Percentiles rank a stretch among this genome's conserved stretches.
phyloP scores from a whole-genome alignment of 2,329 filamentous ascomycete genomes.

The Pseudocercospora vitis region DNA sequence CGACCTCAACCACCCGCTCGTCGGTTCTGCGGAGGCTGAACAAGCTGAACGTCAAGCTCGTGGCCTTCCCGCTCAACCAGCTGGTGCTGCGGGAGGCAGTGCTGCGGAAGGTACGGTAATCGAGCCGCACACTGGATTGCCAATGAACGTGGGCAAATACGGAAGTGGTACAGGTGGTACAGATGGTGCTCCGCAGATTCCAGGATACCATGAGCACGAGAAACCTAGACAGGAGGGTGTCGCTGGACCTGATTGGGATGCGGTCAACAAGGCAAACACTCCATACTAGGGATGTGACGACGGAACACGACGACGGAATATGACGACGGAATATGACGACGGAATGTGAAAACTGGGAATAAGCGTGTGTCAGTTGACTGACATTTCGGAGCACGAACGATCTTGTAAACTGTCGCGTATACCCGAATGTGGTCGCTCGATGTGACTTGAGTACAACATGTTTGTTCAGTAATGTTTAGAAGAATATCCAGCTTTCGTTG shows the following conservation, averaged over 20 bases:
- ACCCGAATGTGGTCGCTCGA: background rate
- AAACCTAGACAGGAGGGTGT: conserved; percentile 11
- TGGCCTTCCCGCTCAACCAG: background rate
- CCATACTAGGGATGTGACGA: conserved; percentile 1
- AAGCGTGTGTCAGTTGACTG: too few species aligned
- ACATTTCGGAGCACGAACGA: too few species aligned
- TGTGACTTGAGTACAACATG: too few species aligned
- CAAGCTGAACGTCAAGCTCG: conserved; percentile 5
- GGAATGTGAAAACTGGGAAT: too few species aligned
- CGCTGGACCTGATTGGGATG: conserved; percentile 21
- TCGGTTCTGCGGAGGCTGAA: background rate
- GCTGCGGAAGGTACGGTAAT: conserved; percentile 32
- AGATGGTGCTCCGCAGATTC: conserved; percentile 37
- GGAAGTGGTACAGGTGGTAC: conserved; percentile 42
- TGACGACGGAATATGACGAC: too few species aligned
- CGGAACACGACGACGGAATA: too few species aligned
- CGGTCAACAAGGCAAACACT: conserved; percentile 15
- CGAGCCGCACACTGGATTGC: conserved; percentile 44
- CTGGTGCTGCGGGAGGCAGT: background rate
- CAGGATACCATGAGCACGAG: conserved; percentile 30
- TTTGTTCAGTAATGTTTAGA: too few species aligned
- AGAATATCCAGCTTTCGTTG: background rate
- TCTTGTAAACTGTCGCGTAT: background rate
- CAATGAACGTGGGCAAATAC: conserved; percentile 44
- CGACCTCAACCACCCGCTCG: conserved; percentile 10